phyloP scores from a whole-genome alignment of 2,329 filamentous ascomycete species.

The Myotisia sp. region DNA sequence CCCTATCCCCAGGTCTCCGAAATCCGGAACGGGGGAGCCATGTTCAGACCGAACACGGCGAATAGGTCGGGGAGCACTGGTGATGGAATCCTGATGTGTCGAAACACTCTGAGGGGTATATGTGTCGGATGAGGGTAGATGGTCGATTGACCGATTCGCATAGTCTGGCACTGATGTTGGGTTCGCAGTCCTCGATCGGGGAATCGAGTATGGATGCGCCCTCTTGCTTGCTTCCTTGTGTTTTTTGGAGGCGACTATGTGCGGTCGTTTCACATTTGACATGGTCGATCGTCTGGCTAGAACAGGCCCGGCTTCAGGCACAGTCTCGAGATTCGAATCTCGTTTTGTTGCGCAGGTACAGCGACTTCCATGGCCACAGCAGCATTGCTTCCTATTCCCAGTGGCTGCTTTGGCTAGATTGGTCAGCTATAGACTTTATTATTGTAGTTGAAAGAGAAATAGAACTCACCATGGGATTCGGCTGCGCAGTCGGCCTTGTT shows the following conservation, averaged over 20 bases:
- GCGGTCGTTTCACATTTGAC: conserved; percentile 38
- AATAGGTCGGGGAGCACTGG: conserved; percentile 19
- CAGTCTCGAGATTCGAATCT: conserved; percentile 35
- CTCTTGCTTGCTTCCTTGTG: conserved; percentile 50
- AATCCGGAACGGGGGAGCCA: conserved; percentile 28
- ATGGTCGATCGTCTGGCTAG: conserved; percentile 26
- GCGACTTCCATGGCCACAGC: conserved; percentile 12
- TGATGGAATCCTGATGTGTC: conserved; percentile 19
- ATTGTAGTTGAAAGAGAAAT: not conserved
- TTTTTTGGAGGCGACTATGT: conserved; percentile 43
- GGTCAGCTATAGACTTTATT: too few species aligned
- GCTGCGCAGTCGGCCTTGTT: conserved; percentile 25
- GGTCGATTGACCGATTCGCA: conserved; percentile 39
- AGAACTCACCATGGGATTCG: conserved; percentile 9
- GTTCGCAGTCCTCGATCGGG: conserved; percentile 39
- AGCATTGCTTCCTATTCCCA: conserved; percentile 12
- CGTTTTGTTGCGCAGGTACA: conserved; percentile 21
- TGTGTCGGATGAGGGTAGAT: conserved; percentile 31
- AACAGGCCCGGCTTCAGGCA: conserved; percentile 33
- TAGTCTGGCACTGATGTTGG: conserved; percentile 30
- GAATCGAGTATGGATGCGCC: conserved; percentile 49
- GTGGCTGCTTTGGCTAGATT: conserved; percentile 4
- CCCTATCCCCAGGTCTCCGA: conserved; percentile 23
- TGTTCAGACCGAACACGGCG: conserved; percentile 33
- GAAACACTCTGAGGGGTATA: conserved; percentile 16